These are phyloP conservation scores for Gonium pectorale DNA, from an alignment of 139 green algal species.

Conservation along the genomic window DNA sequence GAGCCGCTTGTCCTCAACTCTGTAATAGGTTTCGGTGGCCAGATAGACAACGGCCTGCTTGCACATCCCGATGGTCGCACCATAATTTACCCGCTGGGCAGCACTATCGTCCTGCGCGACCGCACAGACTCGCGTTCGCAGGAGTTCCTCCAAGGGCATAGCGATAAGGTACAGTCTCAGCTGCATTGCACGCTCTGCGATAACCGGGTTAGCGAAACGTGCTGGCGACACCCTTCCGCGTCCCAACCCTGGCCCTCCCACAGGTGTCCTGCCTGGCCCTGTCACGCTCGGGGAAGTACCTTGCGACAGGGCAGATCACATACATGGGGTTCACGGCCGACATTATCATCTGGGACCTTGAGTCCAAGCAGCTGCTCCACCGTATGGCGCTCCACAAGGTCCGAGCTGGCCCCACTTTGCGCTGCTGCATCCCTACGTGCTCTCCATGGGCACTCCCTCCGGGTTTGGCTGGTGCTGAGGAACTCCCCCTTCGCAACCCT, in stretches of 20 bases:
- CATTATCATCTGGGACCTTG: conserved; percentile 91
- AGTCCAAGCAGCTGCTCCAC: conserved; percentile 71
- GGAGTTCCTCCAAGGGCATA: conserved; percentile 77
- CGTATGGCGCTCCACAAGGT: conserved; percentile 88
- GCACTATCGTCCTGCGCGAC: conserved; percentile 80
- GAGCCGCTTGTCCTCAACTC: conserved; percentile 60
- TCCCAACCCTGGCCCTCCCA: too few relatives aligned
- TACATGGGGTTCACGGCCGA: conserved; percentile 90
- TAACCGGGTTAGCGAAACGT: too few relatives aligned
- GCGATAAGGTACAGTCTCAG: conserved; percentile 57
- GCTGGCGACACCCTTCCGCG: too few relatives aligned
- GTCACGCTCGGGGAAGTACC: conserved; percentile 75
- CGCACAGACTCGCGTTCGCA: conserved; percentile 66
- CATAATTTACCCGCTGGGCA: conserved; percentile 86
- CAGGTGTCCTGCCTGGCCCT: conserved; percentile 85
- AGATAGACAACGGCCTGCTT: conserved; percentile 74
- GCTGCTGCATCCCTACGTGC: too few relatives aligned
- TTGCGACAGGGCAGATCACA: conserved; percentile 86
- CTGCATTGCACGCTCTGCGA: too few relatives aligned
- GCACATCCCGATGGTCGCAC: conserved; percentile 80
- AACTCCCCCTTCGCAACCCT: too few relatives aligned
- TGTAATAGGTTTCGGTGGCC: conserved; percentile 78
- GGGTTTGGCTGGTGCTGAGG: too few relatives aligned
- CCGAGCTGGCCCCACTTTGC: too few relatives aligned
- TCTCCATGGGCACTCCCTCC: too few relatives aligned